A percentile compares a stretch with the other conserved stretches of the same genome.
Conservation (phyloP, 2,329 filamentous ascomycete species). For the Pseudocercospora fuligena region DNA sequence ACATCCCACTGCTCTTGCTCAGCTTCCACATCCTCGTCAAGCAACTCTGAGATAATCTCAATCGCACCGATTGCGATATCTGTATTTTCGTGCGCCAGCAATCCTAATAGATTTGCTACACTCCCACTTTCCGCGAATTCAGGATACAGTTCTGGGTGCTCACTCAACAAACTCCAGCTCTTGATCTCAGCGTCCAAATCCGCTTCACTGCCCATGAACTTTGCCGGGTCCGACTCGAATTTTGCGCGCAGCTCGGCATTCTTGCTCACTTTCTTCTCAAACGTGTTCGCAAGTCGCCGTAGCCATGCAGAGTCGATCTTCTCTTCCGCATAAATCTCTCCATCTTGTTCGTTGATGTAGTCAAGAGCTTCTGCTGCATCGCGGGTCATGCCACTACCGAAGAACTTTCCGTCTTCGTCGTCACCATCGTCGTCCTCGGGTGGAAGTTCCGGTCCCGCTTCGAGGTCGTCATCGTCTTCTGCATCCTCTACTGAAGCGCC, state of each 20-base stretch:
- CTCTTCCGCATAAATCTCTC: constrained; percentile 61
- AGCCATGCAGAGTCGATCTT: constrained; percentile 86
- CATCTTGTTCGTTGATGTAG: constrained; percentile 75
- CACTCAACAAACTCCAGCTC: constrained; percentile 79
- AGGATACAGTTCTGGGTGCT: constrained; percentile 81
- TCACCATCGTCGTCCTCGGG: constrained; percentile 62
- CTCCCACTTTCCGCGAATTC: constrained; percentile 76
- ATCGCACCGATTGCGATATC: constrained; percentile 93
- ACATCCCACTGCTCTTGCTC: constrained; percentile 79
- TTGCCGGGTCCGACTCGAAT: constrained; percentile 77
- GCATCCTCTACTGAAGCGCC: constrained; percentile 58
- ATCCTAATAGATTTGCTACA: constrained; percentile 72
- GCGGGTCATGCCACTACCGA: constrained; percentile 84
- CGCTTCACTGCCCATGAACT: constrained; percentile 83
- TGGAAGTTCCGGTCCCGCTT: constrained; percentile 43
- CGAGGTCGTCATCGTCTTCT: constrained; percentile 57
- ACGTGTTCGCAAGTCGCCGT: constrained; percentile 76
- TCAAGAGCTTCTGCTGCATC: constrained; percentile 84
- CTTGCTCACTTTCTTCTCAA: constrained; percentile 88
- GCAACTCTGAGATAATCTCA: constrained; percentile 87
- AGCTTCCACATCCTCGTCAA: constrained; percentile 87
- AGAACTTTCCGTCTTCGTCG: constrained; percentile 94
- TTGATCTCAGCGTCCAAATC: constrained; percentile 91
- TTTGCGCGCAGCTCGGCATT: constrained; percentile 89
- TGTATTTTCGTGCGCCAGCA: constrained; percentile 93